These are phyloP conservation scores for Acorus calamus DNA, from an alignment of 106 monocot species.

Conservation along the genomic window DNA sequence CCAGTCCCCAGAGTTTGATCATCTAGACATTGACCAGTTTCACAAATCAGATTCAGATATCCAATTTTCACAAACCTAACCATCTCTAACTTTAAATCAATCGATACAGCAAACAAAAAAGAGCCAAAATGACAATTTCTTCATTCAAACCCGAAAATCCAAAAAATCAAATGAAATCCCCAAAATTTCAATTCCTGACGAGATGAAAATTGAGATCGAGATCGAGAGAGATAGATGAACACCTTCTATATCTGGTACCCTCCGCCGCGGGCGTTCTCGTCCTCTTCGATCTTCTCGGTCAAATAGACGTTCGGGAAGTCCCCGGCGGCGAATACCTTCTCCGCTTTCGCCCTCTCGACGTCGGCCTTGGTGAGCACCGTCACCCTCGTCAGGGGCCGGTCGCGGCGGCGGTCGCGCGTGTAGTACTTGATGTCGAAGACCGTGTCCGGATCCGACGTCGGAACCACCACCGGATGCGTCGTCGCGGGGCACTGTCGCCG, in stretches of 20 bases:
- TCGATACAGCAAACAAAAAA: no score
- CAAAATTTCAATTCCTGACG: no score
- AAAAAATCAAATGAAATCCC: no score
- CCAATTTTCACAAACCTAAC: no score
- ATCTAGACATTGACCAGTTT: no score
- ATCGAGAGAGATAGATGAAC: not conserved
- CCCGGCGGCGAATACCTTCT: slow-evolving; percentile 41
- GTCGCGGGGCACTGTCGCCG: slow-evolving; percentile 77
- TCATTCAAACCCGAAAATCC: no score
- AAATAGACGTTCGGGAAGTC: slow-evolving; percentile 70
- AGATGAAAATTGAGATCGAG: no score
- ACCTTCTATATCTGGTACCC: slow-evolving; percentile 59
- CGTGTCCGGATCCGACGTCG: slow-evolving; percentile 69
- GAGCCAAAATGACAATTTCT: no score
- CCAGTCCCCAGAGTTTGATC: no score
- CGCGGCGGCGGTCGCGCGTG: slow-evolving; percentile 64
- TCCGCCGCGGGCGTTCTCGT: slow-evolving; percentile 53
- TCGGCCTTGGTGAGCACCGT: slow-evolving; percentile 43
- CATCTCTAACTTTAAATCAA: no score
- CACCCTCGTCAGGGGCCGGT: slow-evolving; percentile 58
- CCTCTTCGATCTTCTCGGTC: slow-evolving; percentile 40
- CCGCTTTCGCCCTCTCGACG: slow-evolving; percentile 60
- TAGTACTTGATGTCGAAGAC: slow-evolving; percentile 92
- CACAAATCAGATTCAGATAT: no score
- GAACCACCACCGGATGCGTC: slow-evolving; percentile 41